A percentile compares a stretch with the other conserved stretches of the same genome.
These are phyloP conservation scores for Sporothrix protearum DNA, from an alignment of 2,329 filamentous ascomycete genomes.

Conservation along the genomic window DNA sequence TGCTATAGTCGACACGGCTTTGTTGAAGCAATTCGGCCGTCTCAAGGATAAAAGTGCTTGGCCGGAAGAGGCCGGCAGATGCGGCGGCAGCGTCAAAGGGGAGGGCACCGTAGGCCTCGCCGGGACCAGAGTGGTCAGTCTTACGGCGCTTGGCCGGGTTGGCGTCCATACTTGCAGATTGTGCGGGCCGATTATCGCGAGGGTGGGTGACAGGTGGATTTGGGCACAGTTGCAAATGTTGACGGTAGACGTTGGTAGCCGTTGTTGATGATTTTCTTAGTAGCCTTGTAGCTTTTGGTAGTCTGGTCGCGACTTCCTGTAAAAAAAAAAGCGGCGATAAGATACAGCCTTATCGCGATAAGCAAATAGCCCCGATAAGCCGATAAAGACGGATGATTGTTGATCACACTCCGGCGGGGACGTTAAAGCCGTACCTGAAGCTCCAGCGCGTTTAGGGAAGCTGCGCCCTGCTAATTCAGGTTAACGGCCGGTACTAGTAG, in stretches of 20 bases:
- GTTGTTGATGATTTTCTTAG: constrained; percentile 22
- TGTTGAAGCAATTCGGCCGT: constrained; percentile 58
- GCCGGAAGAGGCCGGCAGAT: constrained; percentile 35
- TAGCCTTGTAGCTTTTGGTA: neutral
- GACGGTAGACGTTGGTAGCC: neutral
- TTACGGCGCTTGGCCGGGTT: constrained; percentile 38
- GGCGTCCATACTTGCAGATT: constrained; percentile 32
- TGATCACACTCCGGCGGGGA: constrained; percentile 24
- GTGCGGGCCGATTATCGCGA: neutral
- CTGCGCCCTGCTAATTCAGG: constrained; percentile 8
- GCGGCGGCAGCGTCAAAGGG: constrained; percentile 33
- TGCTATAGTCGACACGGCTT: constrained; percentile 50
- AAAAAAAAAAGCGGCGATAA: constrained; percentile 12
- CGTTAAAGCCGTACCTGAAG: constrained; percentile 17
- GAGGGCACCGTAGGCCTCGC: constrained; percentile 15
- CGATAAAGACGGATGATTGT: constrained; percentile 22
- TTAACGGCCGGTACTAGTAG: neutral
- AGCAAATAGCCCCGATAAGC: neutral
- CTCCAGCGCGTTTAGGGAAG: constrained; percentile 7
- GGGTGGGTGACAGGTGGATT: neutral
- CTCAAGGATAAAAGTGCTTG: constrained; percentile 57
- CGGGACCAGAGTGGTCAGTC: constrained; percentile 32
- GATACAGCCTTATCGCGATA: constrained; percentile 11
- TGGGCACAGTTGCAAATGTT: neutral
- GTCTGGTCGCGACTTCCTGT: neutral